Conservation (phyloP, 768 basidiomycete genomes). For the Tulasnella sp. region DNA sequence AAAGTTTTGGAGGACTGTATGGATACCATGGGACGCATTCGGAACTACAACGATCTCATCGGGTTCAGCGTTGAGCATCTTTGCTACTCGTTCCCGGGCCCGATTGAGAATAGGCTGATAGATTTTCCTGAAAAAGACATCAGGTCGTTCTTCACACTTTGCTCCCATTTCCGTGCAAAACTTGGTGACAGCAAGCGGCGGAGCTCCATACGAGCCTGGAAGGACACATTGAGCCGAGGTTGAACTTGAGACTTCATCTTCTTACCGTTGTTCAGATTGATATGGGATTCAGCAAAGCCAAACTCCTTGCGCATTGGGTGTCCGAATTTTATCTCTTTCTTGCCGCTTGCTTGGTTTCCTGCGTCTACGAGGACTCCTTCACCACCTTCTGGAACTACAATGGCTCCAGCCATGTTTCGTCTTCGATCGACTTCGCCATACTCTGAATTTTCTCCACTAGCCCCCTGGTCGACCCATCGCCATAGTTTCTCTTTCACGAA, state of each 20-base stretch:
- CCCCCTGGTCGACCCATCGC: constrained; percentile 45
- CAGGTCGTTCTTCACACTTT: constrained; percentile 25
- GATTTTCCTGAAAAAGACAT: constrained; percentile 25
- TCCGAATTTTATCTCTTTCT: constrained; percentile 26
- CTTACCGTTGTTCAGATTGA: constrained; percentile 29
- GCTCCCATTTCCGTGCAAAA: constrained; percentile 21
- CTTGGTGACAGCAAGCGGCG: constrained; percentile 24
- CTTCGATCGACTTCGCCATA: constrained; percentile 37
- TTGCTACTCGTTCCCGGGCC: constrained; percentile 22
- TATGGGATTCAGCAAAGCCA: constrained; percentile 24
- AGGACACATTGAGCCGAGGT: background rate
- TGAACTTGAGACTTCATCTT: background rate
- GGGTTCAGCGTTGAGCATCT: constrained; percentile 23
- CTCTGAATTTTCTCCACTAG: constrained; percentile 30
- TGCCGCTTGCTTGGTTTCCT: background rate
- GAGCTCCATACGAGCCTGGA: constrained; percentile 28
- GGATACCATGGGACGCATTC: constrained; percentile 53
- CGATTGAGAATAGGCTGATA: constrained; percentile 22
- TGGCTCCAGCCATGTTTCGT: constrained; percentile 30
- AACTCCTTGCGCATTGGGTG: constrained; percentile 26
- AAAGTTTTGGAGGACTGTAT: constrained; percentile 54
- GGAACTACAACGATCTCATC: constrained; percentile 33
- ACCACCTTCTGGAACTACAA: constrained; percentile 16
- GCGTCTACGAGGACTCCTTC: constrained; percentile 1
- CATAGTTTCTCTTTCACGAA: constrained; percentile 65